Evolutionary conservation across 768 basidiomycete species (phyloP), one percentile per base, ranked within the genome.

Genomic region (Butyriboletus loyo): DNA sequence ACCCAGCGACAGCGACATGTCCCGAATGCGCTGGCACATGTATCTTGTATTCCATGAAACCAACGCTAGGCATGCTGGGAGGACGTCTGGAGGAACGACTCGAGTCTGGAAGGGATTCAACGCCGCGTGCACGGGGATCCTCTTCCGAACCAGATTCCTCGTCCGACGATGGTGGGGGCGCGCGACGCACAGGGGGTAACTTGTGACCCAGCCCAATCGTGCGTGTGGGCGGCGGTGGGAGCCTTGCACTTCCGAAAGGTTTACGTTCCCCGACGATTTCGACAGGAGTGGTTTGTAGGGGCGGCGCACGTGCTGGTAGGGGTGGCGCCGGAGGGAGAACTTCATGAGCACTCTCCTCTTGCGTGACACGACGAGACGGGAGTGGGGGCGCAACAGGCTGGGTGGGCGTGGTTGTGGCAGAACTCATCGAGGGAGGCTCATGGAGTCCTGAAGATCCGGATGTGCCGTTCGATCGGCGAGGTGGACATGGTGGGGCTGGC

Each of bases 151-250:
- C 80, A 0, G 79, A 82, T 11, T 84, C 84, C 27, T 87, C 79
- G 13, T 72, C 73, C 69, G 80, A 50, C 49, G 70, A 61, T 46
- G 77, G 74, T 0, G 75, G 68, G 2, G 64, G 61, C 1, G 77
- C 68, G 5, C 76, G 77, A 25, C 85, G 79, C 24, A 81, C 65
- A 3, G 85, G 80, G 7, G 89, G 88, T 15, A 89, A 75, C 59
- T 82, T 88, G 58, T 85, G 85, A 1, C 86, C 85, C 0, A 78
- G 73, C 1, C 72, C 86, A 40, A 90, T 89, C 0, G 74, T 85
- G 6, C 89, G 85, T 0, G 83, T 87, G 0, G 89, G 89, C 0
- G 89, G 89, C 0, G 89, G 89, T 0, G 81, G 86, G 22, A 85
- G 77, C 52, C 69, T 77, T 32, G 66, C 38, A 66, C 59, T 24